Percentiles rank a stretch among this genome's conserved stretches.
Conservation (phyloP, 208 protist species). For the Histomonas meleagridis region DNA sequence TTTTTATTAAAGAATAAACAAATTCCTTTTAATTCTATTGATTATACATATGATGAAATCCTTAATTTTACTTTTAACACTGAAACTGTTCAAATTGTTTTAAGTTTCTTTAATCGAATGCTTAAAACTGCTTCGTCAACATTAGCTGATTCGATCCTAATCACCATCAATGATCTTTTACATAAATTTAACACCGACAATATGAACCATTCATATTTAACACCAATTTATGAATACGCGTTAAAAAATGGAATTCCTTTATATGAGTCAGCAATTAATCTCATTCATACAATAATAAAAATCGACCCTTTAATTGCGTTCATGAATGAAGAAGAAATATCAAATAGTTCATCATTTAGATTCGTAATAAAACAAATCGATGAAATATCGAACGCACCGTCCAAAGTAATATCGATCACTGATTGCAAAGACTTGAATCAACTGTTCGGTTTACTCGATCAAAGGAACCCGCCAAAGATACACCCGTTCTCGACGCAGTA, state of each 20-base stretch:
- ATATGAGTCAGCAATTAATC: too few species aligned
- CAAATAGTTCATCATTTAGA: too few species aligned
- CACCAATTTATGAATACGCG: too few species aligned
- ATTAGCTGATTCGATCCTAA: not conserved
- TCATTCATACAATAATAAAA: too few species aligned
- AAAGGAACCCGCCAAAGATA: conserved; percentile 20
- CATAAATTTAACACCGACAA: too few species aligned
- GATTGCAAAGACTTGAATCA: not conserved
- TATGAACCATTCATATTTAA: too few species aligned
- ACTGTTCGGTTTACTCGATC: not conserved
- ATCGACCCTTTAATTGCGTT: too few species aligned
- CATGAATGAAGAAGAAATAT: too few species aligned
- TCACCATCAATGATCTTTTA: too few species aligned
- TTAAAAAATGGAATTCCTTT: too few species aligned
- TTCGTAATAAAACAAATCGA: not conserved
- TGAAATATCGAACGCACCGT: too few species aligned
- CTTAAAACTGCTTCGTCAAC: not conserved
- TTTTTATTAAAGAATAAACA: not conserved
- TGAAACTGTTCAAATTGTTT: too few species aligned
- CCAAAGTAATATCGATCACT: not conserved
- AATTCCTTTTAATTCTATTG: not conserved
- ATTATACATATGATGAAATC: not conserved
- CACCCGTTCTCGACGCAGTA: not conserved
- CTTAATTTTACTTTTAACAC: not conserved
- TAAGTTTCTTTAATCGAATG: not conserved